phyloP scores from a whole-genome alignment of 768 basidiomycete species.

The Tephrocybe sp. region DNA sequence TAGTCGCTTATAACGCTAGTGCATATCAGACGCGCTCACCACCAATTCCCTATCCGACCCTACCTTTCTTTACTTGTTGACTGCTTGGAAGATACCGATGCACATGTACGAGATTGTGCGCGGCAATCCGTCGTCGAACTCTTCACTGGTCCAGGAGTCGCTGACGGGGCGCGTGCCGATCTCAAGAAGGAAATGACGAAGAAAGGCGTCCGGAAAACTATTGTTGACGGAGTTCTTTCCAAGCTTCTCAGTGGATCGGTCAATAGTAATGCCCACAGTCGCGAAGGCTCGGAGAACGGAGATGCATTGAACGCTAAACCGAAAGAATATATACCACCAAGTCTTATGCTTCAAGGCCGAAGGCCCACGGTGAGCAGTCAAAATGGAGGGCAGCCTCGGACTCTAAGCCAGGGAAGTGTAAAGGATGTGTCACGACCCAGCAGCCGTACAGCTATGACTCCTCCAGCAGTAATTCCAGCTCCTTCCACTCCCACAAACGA shows the following conservation, averaged over 20 bases:
- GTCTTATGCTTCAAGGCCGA: constrained; percentile 57
- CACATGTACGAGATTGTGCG: constrained; percentile 84
- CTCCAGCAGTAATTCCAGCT: constrained; percentile 34
- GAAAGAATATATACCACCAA: constrained; percentile 75
- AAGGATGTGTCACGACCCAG: constrained; percentile 53
- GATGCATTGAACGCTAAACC: constrained; percentile 36
- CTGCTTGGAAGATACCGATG: constrained; percentile 86
- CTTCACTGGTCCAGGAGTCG: constrained; percentile 80
- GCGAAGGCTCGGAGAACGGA: constrained; percentile 59
- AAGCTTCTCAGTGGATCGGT: constrained; percentile 54
- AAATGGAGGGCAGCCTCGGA: constrained; percentile 35
- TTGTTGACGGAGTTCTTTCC: constrained; percentile 74
- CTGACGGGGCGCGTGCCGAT: constrained; percentile 86
- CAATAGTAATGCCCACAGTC: constrained; percentile 43
- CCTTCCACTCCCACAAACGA: constrained; percentile 37
- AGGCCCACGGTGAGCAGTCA: constrained; percentile 42
- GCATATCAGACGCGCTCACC: constrained; percentile 66
- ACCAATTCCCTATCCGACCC: constrained; percentile 75
- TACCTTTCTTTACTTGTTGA: constrained; percentile 81
- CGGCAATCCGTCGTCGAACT: constrained; percentile 78
- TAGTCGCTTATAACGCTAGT: constrained; percentile 68
- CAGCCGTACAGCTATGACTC: constrained; percentile 53
- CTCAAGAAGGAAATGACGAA: constrained; percentile 89
- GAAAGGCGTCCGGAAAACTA: constrained; percentile 83
- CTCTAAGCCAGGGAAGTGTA: constrained; percentile 46